A percentile compares a stretch with the other conserved stretches of the same genome.
Conservation (phyloP, 345 rosid genomes). For the Brassica juncea region DNA sequence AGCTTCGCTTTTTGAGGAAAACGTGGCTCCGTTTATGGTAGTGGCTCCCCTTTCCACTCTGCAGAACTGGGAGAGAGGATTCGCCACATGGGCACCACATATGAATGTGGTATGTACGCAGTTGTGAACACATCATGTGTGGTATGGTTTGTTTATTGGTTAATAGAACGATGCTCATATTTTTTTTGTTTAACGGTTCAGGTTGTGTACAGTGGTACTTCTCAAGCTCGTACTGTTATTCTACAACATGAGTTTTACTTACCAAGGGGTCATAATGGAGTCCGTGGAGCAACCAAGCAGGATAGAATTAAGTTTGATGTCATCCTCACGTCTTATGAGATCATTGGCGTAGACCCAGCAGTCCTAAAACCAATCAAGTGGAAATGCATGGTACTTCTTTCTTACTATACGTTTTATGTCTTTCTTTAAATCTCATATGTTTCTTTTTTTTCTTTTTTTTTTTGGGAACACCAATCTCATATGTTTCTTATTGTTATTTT, state of each 20-base stretch:
- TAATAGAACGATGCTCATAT: background rate
- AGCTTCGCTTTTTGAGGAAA: slow-evolving; percentile 75
- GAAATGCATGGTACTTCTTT: slow-evolving; percentile 77
- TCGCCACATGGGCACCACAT: slow-evolving; percentile 93
- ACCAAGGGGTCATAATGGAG: slow-evolving; percentile 56
- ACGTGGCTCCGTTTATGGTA: slow-evolving; percentile 63
- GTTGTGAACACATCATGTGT: background rate
- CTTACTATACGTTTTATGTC: slow-evolving; percentile 4
- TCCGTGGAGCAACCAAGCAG: slow-evolving; percentile 63
- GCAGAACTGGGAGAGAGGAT: slow-evolving; percentile 90
- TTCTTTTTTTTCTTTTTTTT: too few relatives aligned
- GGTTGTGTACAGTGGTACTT: slow-evolving; percentile 84
- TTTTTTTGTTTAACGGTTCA: slow-evolving; percentile 30
- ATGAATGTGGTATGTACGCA: slow-evolving; percentile 80
- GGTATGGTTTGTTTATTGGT: background rate
- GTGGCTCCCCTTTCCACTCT: slow-evolving; percentile 94
- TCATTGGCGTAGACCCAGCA: slow-evolving; percentile 65
- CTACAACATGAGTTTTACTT: slow-evolving; percentile 82
- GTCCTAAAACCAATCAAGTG: slow-evolving; percentile 74
- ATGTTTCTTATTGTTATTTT: slow-evolving; percentile 32
- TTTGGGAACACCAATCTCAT: background rate
- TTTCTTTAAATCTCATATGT: background rate
- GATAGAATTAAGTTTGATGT: slow-evolving; percentile 88
- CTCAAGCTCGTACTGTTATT: slow-evolving; percentile 71
- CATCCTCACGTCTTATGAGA: slow-evolving; percentile 89